A percentile compares a stretch with the other conserved stretches of the same genome.
phyloP scores from a whole-genome alignment of 805 yeast genomes.

The Barnettozyma vustinii region DNA sequence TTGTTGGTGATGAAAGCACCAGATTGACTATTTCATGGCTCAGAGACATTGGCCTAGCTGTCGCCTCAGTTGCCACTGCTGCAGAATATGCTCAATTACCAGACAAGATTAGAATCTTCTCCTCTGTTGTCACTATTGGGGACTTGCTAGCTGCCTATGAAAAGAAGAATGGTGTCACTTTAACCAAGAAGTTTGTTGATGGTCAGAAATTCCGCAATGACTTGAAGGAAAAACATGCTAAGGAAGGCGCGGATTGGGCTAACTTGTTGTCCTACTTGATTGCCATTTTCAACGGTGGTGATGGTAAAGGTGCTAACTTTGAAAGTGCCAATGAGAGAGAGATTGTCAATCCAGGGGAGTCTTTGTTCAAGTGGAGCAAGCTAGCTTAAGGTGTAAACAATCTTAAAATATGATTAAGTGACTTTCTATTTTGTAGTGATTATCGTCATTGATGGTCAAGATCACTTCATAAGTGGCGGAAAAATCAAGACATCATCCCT shows the following conservation, averaged over 20 bases:
- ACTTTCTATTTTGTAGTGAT: neutral
- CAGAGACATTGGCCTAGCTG: constrained; percentile 39
- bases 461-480: too few species aligned
- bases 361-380: constrained; percentile 39
- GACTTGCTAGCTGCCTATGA: constrained; percentile 38
- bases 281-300: constrained; percentile 32
- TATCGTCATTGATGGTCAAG: too few species aligned
- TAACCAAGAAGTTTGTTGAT: constrained; percentile 18
- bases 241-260: constrained; percentile 25
- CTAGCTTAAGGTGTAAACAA: constrained; percentile 7
- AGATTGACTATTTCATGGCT: constrained; percentile 32
- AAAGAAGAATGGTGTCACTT: constrained; percentile 29
- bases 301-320: constrained; percentile 34
- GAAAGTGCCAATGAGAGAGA: constrained; percentile 31
- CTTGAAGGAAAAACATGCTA: constrained; percentile 2
- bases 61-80: constrained; percentile 36
- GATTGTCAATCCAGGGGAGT: constrained; percentile 40
- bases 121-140: constrained; percentile 35
- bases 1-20: constrained; percentile 36
- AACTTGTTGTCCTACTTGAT: constrained; percentile 36
- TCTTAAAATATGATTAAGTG: neutral
- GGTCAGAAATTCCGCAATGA: constrained; percentile 20
- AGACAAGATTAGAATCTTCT: constrained; percentile 37
- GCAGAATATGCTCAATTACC: constrained; percentile 35
- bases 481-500: too few species aligned